Base-by-base conservation (phyloP, 1,284 basidiomycete genomes). In the Rhodotorula sp. region DNA sequence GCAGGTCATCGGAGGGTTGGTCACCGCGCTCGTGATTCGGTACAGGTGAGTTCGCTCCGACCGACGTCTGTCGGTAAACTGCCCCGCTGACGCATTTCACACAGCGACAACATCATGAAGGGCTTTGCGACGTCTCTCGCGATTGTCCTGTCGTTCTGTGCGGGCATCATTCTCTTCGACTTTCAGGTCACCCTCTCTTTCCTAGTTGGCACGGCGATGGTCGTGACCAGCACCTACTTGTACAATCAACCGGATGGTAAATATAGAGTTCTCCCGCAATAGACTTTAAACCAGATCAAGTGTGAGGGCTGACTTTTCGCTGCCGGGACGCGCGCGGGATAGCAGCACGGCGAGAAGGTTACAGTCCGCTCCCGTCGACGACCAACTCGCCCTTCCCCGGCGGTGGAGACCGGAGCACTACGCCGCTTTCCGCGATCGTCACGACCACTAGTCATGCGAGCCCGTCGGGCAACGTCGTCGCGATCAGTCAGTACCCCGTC, bases 81-180 rank as follows among this genome's bases (percentile, higher is more conserved):
- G 14, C 15, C 18, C 23, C 6, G 21, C 26, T 59, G 21, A 49
- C 39, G 20, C 15, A 34, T 59, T 57, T 43, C 61, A 64, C 10
- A 59, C 68, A 52, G 71, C 64, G 91, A 92, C 82, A 93, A 93
- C 82, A 93, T 92, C 78, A 85, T 91, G 80, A 95, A 96, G 81
- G 81, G 95, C 51, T 97, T 97, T 80, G 95, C 95, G 20, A 96
- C 94, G 7, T 92, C 90, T 76, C 85, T 97, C 75, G 91, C 90
- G 80, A 97, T 97, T 81, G 88, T 97, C 78, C 87, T 97, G 75
- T 95, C 93, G 62, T 97, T 96, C 86, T 85, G 93, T 69, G 91
- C 91, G 3, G 92, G 91, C 7, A 90, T 96, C 67, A 87, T 87
- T 15, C 87, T 97, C 56, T 97, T 97, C 86, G 85, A 90, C 80